Evolutionary conservation across 2,329 filamentous ascomycete genomes (phyloP).

Genomic region (Colletotrichum cordylinicola): DNA sequence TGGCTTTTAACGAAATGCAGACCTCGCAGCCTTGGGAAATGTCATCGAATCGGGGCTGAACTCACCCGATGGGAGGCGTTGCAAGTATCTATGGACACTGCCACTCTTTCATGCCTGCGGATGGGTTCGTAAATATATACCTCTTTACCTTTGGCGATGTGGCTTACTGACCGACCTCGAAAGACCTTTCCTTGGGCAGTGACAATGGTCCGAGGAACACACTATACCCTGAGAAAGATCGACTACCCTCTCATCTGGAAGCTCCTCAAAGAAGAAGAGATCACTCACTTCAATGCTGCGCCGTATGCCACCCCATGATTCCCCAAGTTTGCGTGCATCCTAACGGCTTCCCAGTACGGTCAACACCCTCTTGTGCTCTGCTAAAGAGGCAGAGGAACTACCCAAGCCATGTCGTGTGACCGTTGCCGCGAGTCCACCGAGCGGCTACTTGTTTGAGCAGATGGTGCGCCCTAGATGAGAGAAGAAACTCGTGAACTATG

Average conservation of each 20-base stretch:
- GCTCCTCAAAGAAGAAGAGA: conserved; percentile 81
- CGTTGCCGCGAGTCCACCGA: conserved; percentile 90
- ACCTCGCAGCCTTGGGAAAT: conserved; percentile 83
- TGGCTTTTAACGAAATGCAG: not conserved
- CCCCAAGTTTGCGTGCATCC: not conserved
- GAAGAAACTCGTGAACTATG: not conserved
- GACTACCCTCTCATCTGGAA: conserved; percentile 94
- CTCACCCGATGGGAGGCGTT: conserved; percentile 63
- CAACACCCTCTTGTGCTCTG: conserved; percentile 88
- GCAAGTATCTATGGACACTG: conserved; percentile 88
- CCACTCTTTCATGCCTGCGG: conserved; percentile 81
- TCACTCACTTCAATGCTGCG: conserved; percentile 95
- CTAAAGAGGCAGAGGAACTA: conserved; percentile 72
- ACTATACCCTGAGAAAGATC: conserved; percentile 79
- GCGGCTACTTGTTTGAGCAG: conserved; percentile 87
- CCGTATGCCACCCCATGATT: conserved; percentile 46
- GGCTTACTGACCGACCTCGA: not conserved
- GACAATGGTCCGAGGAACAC: conserved; percentile 91
- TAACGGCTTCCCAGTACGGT: conserved; percentile 63
- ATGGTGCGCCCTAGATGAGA: conserved; percentile 65
- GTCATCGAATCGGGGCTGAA: conserved; percentile 90
- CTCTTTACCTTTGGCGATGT: too few relatives aligned
- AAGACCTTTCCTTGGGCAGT: conserved; percentile 81
- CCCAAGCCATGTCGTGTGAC: conserved; percentile 79
- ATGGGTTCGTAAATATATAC: conserved; percentile 59